Evolutionary conservation across 106 monocot genomes (phyloP), one percentile per base, ranked within the genome.

Genomic region (Xerophyta viscosa): DNA sequence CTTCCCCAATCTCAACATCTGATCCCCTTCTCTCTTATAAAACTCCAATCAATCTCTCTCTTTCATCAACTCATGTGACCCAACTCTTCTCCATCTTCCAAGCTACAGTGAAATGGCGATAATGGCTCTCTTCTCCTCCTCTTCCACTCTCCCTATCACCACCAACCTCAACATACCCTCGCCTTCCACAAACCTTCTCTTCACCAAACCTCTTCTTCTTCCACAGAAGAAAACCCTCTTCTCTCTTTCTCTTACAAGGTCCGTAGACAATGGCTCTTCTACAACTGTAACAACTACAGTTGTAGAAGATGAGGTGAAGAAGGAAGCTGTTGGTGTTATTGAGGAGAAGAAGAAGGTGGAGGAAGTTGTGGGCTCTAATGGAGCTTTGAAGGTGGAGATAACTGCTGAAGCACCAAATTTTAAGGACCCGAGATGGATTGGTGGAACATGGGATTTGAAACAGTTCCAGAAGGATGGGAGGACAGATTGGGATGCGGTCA

Each of bases 401-500:
- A 46, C 66, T 15, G 39, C 39, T 39, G 39, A 39, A 39, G 10
- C 15, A 39, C 39, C 39, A 7, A 64, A 43, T 60, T 89, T 83
- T 37, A 64, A 50, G 20, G 89, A 89, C 31, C 53, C 75, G 0
- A 84, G 74, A 61, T 89, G 89, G 89, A 67, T 70, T 8, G 56
- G 55, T 9, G 84, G 84, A 20, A 89, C 76, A 24, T 84, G 84
- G 89, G 84, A 89, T 48, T 55, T 80, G 57, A 56, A 56, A 52
- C 66, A 84, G 54, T 89, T 89, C 44, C 31, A 54, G 45, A 71
- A 74, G 59, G 64, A 68, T 27, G 77, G 73, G 24, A 56, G 20
- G 10, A 77, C 77, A 27, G 73, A 89, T 58, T 89, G 89, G 89
- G 89, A 84, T 51, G 67, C 76, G 56, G 76, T 89, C 60, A 89